A percentile compares a stretch with the other conserved stretches of the same genome.
These are phyloP conservation scores for Spergularia bocconei DNA, from an alignment of 148 eudicot species.

Conservation along the genomic window DNA sequence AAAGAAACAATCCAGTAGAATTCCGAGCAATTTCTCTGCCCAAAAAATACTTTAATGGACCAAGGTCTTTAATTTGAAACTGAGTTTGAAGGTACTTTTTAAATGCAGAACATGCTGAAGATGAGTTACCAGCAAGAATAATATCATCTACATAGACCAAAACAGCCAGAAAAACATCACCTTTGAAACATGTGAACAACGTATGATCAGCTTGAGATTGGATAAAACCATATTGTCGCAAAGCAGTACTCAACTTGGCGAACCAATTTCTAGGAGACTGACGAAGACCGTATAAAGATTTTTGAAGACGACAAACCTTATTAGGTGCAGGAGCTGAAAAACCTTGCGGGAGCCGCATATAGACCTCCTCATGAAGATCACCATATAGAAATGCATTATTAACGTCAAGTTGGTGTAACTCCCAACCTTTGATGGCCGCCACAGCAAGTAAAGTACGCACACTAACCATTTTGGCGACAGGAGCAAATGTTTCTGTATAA, in stretches of 20 bases:
- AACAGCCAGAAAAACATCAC: not conserved
- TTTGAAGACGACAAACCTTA: no score
- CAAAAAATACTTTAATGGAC: not conserved
- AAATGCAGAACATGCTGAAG: not conserved
- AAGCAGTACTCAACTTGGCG: no score
- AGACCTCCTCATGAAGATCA: no score
- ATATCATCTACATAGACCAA: not conserved
- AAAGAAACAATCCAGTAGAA: not conserved
- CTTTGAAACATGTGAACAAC: no score
- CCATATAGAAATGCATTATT: no score
- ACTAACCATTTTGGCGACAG: not conserved
- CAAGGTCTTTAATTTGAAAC: not conserved
- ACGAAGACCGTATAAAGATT: no score
- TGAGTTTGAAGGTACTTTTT: not conserved
- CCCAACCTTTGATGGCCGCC: not conserved
- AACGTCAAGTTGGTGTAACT: no score
- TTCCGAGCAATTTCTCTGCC: not conserved
- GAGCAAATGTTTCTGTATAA: not conserved
- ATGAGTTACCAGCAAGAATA: not conserved
- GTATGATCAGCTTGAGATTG: no score
- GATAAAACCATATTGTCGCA: no score
- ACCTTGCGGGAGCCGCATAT: no score
- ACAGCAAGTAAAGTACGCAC: not conserved
- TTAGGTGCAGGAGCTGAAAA: no score
- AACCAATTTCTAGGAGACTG: no score